A percentile compares a stretch with the other conserved stretches of the same genome.
Evolutionary conservation across 116 monocot species (phyloP).

Genomic region (Phalaenopsis hybrid): DNA sequence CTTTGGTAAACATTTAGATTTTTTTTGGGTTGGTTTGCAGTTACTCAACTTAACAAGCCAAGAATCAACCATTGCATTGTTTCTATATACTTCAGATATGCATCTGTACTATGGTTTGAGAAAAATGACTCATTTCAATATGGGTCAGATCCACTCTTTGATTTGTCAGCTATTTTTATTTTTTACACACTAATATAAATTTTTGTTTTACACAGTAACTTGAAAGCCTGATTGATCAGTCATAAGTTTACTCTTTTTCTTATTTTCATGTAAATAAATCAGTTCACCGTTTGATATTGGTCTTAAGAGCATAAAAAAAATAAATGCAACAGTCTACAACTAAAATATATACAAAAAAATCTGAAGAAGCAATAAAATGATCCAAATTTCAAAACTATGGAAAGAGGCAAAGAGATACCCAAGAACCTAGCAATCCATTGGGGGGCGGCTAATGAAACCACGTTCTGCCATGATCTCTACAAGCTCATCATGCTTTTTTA

Average conservation of each 20-base stretch:
- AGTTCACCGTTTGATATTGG: not conserved
- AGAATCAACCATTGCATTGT: too few species aligned
- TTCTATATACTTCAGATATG: too few species aligned
- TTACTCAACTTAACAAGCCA: too few species aligned
- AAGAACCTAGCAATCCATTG: slow-evolving; percentile 10
- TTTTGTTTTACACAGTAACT: too few species aligned
- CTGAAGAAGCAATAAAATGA: not conserved
- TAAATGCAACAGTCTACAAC: slow-evolving; percentile 1
- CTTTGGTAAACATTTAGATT: too few species aligned
- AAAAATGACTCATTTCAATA: too few species aligned
- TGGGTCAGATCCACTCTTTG: too few species aligned
- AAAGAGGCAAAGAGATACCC: not conserved
- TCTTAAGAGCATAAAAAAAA: not conserved
- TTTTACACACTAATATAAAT: too few species aligned
- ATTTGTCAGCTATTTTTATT: too few species aligned
- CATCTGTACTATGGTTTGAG: too few species aligned
- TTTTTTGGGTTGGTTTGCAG: too few species aligned
- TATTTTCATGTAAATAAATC: not conserved
- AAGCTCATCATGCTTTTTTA: slow-evolving; percentile 72
- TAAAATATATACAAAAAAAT: not conserved
- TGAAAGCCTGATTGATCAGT: too few species aligned
- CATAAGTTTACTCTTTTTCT: not conserved
- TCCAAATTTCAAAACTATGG: not conserved
- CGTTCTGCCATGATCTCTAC: slow-evolving; percentile 57
- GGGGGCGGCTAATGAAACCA: slow-evolving; percentile 40